These are phyloP conservation scores for Trichosporon faecale DNA, from an alignment of 1,284 basidiomycete genomes.

Conservation along the genomic window DNA sequence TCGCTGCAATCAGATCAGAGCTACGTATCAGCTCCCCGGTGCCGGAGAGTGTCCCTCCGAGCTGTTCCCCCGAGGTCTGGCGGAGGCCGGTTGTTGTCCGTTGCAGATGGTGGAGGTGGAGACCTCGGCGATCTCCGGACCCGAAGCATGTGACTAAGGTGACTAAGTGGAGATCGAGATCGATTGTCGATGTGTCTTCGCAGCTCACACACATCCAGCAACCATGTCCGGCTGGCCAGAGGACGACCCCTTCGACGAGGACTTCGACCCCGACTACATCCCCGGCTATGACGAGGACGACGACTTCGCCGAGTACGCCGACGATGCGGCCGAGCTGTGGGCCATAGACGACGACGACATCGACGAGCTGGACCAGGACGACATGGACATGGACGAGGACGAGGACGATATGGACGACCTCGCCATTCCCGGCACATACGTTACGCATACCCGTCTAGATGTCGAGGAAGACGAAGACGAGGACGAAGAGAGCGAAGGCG, in stretches of 20 bases:
- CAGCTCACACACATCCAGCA: background rate
- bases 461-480: background rate
- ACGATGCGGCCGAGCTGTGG: background rate
- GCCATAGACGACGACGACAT: background rate
- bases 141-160: background rate
- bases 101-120: background rate
- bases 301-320: constrained; percentile 1
- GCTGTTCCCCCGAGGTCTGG: no score
- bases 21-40: background rate
- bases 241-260: constrained; percentile 1
- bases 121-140: background rate
- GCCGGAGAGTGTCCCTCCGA: background rate
- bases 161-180: background rate
- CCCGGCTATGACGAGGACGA: background rate
- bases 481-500: background rate
- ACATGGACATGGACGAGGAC: background rate
- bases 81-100: no score
- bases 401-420: background rate
- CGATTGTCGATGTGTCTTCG: background rate
- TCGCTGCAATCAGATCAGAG: background rate
- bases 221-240: background rate
- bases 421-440: background rate
- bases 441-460: background rate
- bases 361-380: background rate
- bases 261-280: background rate